Percentiles rank a stretch among this genome's conserved stretches.
Conservation (phyloP, 139 green algal species). For the Yamagishiella unicocca region DNA sequence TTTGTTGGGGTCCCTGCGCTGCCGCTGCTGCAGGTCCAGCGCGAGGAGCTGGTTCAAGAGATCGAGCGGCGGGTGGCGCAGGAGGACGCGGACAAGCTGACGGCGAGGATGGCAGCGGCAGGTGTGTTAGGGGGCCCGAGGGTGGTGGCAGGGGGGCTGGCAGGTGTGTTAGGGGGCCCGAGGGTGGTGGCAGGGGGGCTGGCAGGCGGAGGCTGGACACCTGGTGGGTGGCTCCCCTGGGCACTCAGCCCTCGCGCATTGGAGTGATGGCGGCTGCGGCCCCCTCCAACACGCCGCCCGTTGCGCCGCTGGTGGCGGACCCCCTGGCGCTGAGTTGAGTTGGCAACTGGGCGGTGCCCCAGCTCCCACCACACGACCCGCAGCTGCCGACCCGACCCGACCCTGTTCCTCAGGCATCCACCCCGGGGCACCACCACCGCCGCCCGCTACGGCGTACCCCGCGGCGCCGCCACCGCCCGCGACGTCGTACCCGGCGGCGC, state of each 20-base stretch:
- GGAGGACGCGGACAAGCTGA: constrained; percentile 27
- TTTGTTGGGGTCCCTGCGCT: background rate
- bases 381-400: no score
- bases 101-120: background rate
- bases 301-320: no score
- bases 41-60: constrained; percentile 53
- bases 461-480: background rate
- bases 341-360: no score
- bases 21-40: constrained; percentile 33
- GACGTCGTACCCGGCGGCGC: background rate
- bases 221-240: background rate
- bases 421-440: background rate
- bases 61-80: constrained; percentile 39
- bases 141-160: background rate
- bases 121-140: background rate
- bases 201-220: background rate
- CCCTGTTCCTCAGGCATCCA: constrained; percentile 18
- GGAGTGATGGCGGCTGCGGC: no score
- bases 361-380: background rate
- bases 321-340: no score
- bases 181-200: background rate
- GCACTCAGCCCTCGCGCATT: no score
- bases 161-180: background rate
- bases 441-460: constrained; percentile 42
- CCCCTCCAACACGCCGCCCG: no score